Evolutionary conservation across 163 green algal genomes (phyloP), one percentile per base, ranked within the genome.

Genomic region (Scenedesmus sp.): DNA sequence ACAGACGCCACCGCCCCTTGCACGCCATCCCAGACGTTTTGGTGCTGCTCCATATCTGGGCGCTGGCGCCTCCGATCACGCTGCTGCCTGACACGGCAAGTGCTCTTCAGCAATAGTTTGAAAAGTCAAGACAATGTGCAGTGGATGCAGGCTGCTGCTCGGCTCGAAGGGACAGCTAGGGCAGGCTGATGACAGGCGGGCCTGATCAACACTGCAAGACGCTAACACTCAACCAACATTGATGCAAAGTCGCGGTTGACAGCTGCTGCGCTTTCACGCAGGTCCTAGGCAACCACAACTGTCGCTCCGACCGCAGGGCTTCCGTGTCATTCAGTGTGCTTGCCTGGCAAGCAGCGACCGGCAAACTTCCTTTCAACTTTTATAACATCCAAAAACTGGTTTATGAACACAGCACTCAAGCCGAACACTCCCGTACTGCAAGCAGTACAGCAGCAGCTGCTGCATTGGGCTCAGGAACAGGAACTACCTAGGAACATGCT

Each of bases 1-100:
- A 92, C 81, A 15, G 46, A 62, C 34, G 88, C 76, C 52, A 91
- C 26, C 8, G 57, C 87, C 10, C 70, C 57, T 54, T 86, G 87
- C 76, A 91, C 56, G 56, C 87, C 87, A 26, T 67, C 52, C 85
- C 64, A 90, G 76, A 84, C 76, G 46, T 56, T 57, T 84, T 26
- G 76, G 46, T 57, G 76, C 70, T 79, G 70, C 70, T 79, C 70
- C 70, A 79, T 79, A 79, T 79, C 23, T 79, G 4, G 70, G 5
- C 70, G 70, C 70, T 79, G 70, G 70, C 70, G 70, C 70, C 46
- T 5, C 23, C 15, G 70, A 79, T 79, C 70, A 79, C 70, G 70
- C 46, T 12, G 70, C 70, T 79, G 70, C 70, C 46, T 13, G 23
- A 4, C 12, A 52, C 70, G 3, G 70, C 3, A 79, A 52, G 23